These are phyloP conservation scores for Calonectria crousiana DNA, from an alignment of 2,329 filamentous ascomycete species.

Conservation along the genomic window DNA sequence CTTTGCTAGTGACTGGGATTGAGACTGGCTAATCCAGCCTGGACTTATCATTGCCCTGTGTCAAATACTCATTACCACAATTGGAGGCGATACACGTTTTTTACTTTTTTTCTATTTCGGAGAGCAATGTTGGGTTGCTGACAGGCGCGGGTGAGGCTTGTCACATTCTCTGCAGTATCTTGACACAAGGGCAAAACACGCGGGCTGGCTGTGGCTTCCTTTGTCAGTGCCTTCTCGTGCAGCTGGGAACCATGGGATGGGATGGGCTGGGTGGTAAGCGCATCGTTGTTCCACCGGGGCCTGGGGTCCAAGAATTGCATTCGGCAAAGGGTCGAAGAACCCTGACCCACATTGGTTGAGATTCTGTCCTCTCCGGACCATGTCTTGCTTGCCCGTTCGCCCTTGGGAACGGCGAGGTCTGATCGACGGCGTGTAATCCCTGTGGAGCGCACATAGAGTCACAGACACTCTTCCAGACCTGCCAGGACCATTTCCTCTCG, in stretches of 20 bases:
- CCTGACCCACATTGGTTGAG: conserved; percentile 31
- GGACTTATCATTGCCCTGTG: background rate
- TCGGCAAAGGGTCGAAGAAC: conserved; percentile 34
- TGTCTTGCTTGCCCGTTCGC: conserved; percentile 36
- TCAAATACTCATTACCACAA: background rate
- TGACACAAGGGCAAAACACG: conserved; percentile 7
- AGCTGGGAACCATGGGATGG: conserved; percentile 10
- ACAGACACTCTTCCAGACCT: conserved; percentile 27
- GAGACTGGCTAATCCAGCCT: background rate
- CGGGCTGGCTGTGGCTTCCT: background rate
- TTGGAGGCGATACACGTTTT: background rate
- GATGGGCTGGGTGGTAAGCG: conserved; percentile 5
- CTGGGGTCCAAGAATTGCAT: conserved; percentile 36
- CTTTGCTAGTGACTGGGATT: background rate
- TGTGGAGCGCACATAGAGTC: conserved; percentile 17
- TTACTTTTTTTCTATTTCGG: background rate
- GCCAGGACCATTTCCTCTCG: conserved; percentile 27
- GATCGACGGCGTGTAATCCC: conserved; percentile 38
- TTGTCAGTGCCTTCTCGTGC: conserved; percentile 20
- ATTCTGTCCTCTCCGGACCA: conserved; percentile 27
- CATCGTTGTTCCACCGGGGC: conserved; percentile 26
- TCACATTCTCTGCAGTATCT: background rate
- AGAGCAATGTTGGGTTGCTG: background rate
- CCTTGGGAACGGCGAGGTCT: conserved; percentile 42
- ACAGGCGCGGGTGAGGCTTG: background rate